A percentile compares a stretch with the other conserved stretches of the same genome.
These are phyloP conservation scores for Heterobasidion parviporum DNA, from an alignment of 1,284 basidiomycete genomes.

Conservation along the genomic window DNA sequence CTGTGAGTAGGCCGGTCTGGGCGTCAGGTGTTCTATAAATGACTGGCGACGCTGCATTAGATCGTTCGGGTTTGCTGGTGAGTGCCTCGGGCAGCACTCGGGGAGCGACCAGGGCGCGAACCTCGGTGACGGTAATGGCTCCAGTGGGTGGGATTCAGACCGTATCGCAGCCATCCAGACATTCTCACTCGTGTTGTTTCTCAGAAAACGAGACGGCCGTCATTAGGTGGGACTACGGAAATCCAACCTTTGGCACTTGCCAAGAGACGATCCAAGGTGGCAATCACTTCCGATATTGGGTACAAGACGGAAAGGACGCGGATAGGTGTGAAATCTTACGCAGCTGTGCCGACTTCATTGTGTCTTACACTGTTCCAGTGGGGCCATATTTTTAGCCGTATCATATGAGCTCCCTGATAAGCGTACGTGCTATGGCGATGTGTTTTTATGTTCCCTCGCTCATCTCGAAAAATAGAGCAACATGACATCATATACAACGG, in stretches of 20 bases:
- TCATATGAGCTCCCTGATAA: conserved; percentile 68
- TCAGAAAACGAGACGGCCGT: conserved; percentile 71
- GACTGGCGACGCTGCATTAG: conserved; percentile 16
- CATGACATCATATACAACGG: conserved; percentile 55
- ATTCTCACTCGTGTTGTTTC: conserved; percentile 1
- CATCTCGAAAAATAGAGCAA: conserved; percentile 20
- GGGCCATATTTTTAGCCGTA: conserved; percentile 79
- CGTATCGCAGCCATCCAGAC: not conserved
- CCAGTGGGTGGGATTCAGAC: conserved; percentile 32
- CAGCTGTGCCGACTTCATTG: conserved; percentile 1
- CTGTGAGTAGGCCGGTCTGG: conserved; percentile 30
- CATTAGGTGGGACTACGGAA: conserved; percentile 75
- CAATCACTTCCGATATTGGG: conserved; percentile 88
- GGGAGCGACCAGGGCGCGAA: conserved; percentile 69
- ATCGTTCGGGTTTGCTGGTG: conserved; percentile 60
- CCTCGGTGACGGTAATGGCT: conserved; percentile 79
- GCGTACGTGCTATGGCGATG: conserved; percentile 1
- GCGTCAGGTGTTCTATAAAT: not conserved
- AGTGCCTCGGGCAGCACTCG: conserved; percentile 79
- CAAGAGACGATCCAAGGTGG: conserved; percentile 84
- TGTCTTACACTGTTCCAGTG: conserved; percentile 27
- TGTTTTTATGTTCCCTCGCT: not conserved
- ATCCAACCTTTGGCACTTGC: conserved; percentile 73
- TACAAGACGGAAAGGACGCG: conserved; percentile 58
- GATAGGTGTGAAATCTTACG: conserved; percentile 36